These are phyloP conservation scores for Ophiostoma sp. DNA, from an alignment of 2,329 filamentous ascomycete genomes.

Conservation along the genomic window DNA sequence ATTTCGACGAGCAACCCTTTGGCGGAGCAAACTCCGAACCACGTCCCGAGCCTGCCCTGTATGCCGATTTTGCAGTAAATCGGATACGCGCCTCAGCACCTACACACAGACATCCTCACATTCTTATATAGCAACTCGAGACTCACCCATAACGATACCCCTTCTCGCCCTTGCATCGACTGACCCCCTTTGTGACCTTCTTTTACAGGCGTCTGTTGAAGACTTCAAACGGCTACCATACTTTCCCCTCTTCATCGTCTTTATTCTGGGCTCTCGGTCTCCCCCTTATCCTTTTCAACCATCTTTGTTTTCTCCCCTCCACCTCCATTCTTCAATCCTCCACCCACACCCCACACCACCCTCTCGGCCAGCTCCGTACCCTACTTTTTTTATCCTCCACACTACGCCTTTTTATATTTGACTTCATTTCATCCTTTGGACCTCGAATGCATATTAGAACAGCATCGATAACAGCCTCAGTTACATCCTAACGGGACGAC, in stretches of 20 bases:
- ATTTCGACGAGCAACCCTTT: not conserved
- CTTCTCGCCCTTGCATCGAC: not conserved
- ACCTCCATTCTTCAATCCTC: not conserved
- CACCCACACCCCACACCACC: conserved; percentile 22
- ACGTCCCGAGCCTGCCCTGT: not conserved
- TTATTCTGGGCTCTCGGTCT: not conserved
- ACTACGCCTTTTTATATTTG: conserved; percentile 15
- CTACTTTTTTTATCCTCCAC: not conserved
- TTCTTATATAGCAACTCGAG: too few species aligned
- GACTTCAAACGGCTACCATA: not conserved
- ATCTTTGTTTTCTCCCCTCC: not conserved
- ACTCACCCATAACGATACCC: not conserved
- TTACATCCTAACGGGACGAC: not conserved
- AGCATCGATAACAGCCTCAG: not conserved
- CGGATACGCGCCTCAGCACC: conserved; percentile 2
- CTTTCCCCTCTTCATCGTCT: not conserved
- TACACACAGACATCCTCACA: not conserved
- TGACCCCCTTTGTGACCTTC: not conserved
- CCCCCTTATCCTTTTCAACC: not conserved
- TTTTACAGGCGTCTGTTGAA: not conserved
- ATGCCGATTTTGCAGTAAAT: not conserved
- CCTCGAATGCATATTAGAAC: not conserved
- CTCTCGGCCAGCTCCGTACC: conserved; percentile 23
- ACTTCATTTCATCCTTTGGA: conserved; percentile 4
- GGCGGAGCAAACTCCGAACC: not conserved